Evolutionary conservation across 208 protist species (phyloP).

Genomic region (Trypanosoma brucei): DNA sequence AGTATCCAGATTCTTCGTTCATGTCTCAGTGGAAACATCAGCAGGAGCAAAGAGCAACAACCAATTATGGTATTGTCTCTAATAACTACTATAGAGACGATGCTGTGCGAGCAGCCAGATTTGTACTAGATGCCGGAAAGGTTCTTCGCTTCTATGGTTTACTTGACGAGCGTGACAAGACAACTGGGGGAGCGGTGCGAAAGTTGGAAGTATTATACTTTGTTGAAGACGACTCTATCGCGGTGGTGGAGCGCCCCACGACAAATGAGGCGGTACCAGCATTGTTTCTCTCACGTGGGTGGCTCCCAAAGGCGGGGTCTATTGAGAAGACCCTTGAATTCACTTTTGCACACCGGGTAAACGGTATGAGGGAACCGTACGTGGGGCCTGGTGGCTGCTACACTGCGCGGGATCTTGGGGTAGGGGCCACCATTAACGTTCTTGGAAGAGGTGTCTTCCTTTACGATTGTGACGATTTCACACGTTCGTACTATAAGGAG

Average conservation of each 20-base stretch:
- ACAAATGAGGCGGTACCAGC: conserved; percentile 87
- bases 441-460: conserved; percentile 77
- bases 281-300: conserved; percentile 82
- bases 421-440: conserved; percentile 81
- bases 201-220: conserved; percentile 93
- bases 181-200: conserved; percentile 66
- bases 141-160: conserved; percentile 94
- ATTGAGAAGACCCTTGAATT: conserved; percentile 70
- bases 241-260: conserved; percentile 88
- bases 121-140: conserved; percentile 92
- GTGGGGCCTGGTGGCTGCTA: conserved; percentile 73
- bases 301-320: conserved; percentile 75
- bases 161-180: conserved; percentile 54
- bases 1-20: conserved; percentile 70
- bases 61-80: conserved; percentile 59
- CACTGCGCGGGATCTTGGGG: conserved; percentile 72
- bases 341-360: conserved; percentile 79
- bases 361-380: conserved; percentile 74
- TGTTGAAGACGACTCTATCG: conserved; percentile 94
- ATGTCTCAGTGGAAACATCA: conserved; percentile 48
- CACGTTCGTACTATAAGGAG: conserved; percentile 80
- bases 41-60: conserved; percentile 45
- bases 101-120: conserved; percentile 63
- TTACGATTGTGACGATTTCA: conserved; percentile 94
- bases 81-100: conserved; percentile 65